Evolutionary conservation across 2,329 filamentous ascomycete species (phyloP).

Genomic region (Blastomyces silverae): DNA sequence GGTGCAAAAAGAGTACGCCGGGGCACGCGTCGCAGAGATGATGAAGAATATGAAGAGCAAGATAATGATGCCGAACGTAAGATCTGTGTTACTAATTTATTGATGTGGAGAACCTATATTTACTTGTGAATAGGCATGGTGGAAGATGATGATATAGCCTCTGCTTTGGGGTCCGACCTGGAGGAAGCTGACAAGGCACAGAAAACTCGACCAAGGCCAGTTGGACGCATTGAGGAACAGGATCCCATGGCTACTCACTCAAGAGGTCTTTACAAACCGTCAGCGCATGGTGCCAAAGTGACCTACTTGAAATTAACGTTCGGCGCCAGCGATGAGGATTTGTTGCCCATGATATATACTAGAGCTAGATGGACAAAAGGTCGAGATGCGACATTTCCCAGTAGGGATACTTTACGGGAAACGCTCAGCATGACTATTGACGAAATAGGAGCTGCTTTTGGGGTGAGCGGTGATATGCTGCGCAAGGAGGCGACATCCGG

Average conservation of each 20-base stretch:
- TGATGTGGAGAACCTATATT: slow-evolving; percentile 1
- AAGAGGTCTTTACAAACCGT: slow-evolving; percentile 34
- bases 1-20: neutral
- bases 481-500: slow-evolving; percentile 42
- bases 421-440: slow-evolving; percentile 29
- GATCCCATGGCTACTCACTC: slow-evolving; percentile 30
- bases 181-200: neutral
- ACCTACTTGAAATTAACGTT: slow-evolving; percentile 46
- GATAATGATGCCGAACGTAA: slow-evolving; percentile 21
- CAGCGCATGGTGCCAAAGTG: slow-evolving; percentile 37
- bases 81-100: neutral
- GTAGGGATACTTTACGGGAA: slow-evolving; percentile 34
- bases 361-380: slow-evolving; percentile 46
- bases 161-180: slow-evolving; percentile 10
- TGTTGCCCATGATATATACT: slow-evolving; percentile 43
- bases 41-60: slow-evolving; percentile 22
- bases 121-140: slow-evolving; percentile 2
- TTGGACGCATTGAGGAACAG: slow-evolving; percentile 23
- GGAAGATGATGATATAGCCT: slow-evolving; percentile 9
- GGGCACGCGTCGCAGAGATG: neutral
- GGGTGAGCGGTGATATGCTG: slow-evolving; percentile 37
- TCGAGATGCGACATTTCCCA: slow-evolving; percentile 48
- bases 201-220: slow-evolving; percentile 2
- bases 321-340: slow-evolving; percentile 46
- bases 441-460: slow-evolving; percentile 41